These are phyloP conservation scores for Xerocomus brunneocitrinus DNA, from an alignment of 768 basidiomycete genomes.

Conservation along the genomic window DNA sequence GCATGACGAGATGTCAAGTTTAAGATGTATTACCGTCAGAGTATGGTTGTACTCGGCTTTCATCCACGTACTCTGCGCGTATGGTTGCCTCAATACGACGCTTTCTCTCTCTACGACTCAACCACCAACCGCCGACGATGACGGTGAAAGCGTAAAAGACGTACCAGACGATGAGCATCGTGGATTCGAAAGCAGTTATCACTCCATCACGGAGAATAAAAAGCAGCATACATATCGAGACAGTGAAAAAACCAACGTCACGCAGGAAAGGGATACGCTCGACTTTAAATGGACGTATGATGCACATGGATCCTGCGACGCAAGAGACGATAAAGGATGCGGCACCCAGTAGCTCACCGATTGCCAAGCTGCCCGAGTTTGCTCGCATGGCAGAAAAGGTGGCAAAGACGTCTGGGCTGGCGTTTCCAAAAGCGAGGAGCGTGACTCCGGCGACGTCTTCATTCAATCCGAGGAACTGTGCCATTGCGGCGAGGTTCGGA, in stretches of 20 bases:
- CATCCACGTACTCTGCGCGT: slow-evolving; percentile 54
- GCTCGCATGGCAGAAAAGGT: slow-evolving; percentile 91
- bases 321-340: slow-evolving; percentile 95
- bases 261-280: slow-evolving; percentile 77
- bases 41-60: slow-evolving; percentile 48
- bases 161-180: slow-evolving; percentile 68
- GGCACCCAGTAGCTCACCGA: slow-evolving; percentile 93
- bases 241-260: slow-evolving; percentile 92
- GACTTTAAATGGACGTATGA: slow-evolving; percentile 92
- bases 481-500: slow-evolving; percentile 89
- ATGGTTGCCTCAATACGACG: slow-evolving; percentile 47
- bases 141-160: slow-evolving; percentile 72
- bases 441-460: slow-evolving; percentile 97
- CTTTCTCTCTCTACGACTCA: slow-evolving; percentile 47
- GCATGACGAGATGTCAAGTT: background rate
- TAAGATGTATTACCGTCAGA: slow-evolving; percentile 55
- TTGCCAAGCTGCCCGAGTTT: slow-evolving; percentile 81
- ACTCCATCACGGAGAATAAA: slow-evolving; percentile 71
- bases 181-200: slow-evolving; percentile 69
- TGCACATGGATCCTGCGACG: slow-evolving; percentile 96
- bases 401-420: slow-evolving; percentile 93
- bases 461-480: slow-evolving; percentile 78
- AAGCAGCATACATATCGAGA: slow-evolving; percentile 73
- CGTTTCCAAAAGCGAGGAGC: slow-evolving; percentile 95
- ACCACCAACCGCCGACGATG: slow-evolving; percentile 74